Evolutionary conservation across 805 yeast species (phyloP), one percentile per base, ranked within the genome.

Genomic region (Suhomyces xylopsoci): DNA sequence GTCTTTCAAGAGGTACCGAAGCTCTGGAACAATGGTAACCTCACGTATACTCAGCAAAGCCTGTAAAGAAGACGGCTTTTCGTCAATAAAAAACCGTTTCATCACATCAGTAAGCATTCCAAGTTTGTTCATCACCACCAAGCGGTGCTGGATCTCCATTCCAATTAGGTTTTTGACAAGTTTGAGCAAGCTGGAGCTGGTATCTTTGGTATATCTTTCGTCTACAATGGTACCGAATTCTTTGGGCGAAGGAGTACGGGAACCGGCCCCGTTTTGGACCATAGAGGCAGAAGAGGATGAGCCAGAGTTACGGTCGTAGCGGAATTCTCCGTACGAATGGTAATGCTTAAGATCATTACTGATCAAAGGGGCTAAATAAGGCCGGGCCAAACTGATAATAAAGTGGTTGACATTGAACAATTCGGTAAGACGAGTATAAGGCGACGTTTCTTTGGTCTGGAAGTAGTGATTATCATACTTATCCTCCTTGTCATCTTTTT

Each of bases 341-440:
- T 80, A 81, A 64, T 90, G 94, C 62, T 86, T 87, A 62, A 90
- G 77, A 63, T 90, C 97, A 58, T 88, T 87, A 36, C 88, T 84
- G 43, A 94, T 80, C 52, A 93, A 74, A 0, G 98, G 97, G 0
- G 97, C 97, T 60, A 93, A 74, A 62, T 93, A 94, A 0, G 98
- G 97, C 56, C 97, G 79, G 7, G 98, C 97, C 58, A 93, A 76
- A 19, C 97, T 89, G 1, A 92, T 92, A 28, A 94, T 78, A 63
- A 90, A 93, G 68, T 92, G 96, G 68, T 94, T 94, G 22, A 94
- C 98, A 62, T 94, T 94, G 74, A 93, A 94, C 53, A 93, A 77
- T 66, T 94, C 98, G 0, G 97, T 87, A 47, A 93, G 78, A 51
- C 97, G 76, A 1, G 94, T 88, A 64, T 93, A 93, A 0, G 97